Percentiles rank a stretch among this genome's conserved stretches.
phyloP scores from a whole-genome alignment of 1,284 basidiomycete genomes.

The Termitomyces sp. region DNA sequence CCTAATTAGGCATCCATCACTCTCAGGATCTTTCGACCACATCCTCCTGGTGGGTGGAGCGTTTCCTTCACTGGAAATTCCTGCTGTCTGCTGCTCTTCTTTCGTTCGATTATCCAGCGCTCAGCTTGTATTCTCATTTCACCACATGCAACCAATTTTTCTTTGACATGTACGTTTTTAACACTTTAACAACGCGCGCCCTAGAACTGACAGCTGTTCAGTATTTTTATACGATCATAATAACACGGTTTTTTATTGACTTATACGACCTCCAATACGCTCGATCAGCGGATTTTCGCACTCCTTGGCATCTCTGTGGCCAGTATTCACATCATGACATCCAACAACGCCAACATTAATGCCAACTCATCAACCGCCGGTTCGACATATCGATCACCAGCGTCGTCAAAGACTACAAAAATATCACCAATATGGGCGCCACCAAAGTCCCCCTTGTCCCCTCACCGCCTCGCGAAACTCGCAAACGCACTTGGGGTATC shows the following conservation, averaged over 20 bases:
- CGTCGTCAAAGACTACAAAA: slow-evolving; percentile 20
- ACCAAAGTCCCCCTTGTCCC: slow-evolving; percentile 65
- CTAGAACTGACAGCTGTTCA: slow-evolving; percentile 10
- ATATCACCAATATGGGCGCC: slow-evolving; percentile 46
- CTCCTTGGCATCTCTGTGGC: background rate
- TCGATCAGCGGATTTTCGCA: background rate
- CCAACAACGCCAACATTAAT: slow-evolving; percentile 15
- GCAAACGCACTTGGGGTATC: slow-evolving; percentile 79
- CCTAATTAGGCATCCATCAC: slow-evolving; percentile 13
- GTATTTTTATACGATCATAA: slow-evolving; percentile 12
- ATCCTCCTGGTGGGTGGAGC: slow-evolving; percentile 1
- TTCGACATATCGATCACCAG: slow-evolving; percentile 23
- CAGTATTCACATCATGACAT: slow-evolving; percentile 20
- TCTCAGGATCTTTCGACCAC: background rate
- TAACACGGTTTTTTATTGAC: slow-evolving; percentile 4
- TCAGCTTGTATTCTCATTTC: background rate
- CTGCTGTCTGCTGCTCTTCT: no score
- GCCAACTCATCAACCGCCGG: slow-evolving; percentile 20
- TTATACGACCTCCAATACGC: background rate
- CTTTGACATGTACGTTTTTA: slow-evolving; percentile 11
- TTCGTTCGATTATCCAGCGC: no score
- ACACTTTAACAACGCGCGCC: background rate
- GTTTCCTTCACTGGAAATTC: no score
- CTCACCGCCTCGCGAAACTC: slow-evolving; percentile 70
- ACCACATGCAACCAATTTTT: slow-evolving; percentile 4